These are phyloP conservation scores for Pseudoscleropodium purum DNA, from an alignment of 225 moss, liverwort and hornwort genomes.

Conservation along the genomic window DNA sequence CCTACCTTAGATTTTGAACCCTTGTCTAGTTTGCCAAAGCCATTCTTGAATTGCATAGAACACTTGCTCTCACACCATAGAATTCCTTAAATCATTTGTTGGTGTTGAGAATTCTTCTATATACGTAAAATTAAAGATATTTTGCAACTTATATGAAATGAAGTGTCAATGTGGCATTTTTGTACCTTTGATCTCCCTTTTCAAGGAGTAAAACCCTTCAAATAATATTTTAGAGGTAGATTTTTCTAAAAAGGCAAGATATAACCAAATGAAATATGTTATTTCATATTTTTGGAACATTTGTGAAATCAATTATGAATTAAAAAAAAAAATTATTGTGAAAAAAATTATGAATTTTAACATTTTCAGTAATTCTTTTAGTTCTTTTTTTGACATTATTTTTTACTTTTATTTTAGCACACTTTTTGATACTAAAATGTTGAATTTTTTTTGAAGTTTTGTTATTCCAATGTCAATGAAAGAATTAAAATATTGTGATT, in stretches of 20 bases:
- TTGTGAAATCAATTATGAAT: background rate
- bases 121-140: background rate
- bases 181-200: background rate
- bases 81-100: background rate
- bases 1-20: too few relatives aligned
- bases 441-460: background rate
- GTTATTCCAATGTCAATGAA: background rate
- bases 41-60: too few relatives aligned
- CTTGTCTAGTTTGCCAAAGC: fast-evolving
- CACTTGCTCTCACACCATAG: too few relatives aligned
- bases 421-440: background rate
- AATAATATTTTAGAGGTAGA: background rate
- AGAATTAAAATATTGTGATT: background rate
- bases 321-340: too few relatives aligned
- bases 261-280: background rate
- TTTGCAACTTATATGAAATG: background rate
- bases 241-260: background rate
- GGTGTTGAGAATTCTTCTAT: fast-evolving
- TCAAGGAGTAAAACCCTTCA: background rate
- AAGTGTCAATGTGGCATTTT: background rate
- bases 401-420: background rate
- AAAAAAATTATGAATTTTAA: background rate
- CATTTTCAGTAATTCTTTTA: background rate
- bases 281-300: background rate
- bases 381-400: background rate